phyloP scores from a whole-genome alignment of 2,329 filamentous ascomycete genomes.

The Fusarium duplospermum region DNA sequence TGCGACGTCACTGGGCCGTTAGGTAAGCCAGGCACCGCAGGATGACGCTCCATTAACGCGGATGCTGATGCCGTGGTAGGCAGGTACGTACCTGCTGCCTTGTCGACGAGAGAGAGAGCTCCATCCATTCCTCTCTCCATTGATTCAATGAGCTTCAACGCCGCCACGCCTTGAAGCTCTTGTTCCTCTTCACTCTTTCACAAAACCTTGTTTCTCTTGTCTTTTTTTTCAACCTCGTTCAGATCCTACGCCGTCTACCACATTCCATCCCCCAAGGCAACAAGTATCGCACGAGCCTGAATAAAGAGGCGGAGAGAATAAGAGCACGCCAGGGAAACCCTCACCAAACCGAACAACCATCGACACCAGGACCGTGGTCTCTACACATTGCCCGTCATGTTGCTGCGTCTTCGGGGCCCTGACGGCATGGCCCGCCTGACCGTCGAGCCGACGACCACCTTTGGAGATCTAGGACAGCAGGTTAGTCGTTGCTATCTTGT shows the following conservation, averaged over 20 bases:
- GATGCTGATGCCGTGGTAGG: neutral
- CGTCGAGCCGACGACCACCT: constrained; percentile 79
- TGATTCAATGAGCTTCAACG: constrained; percentile 34
- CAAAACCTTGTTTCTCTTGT: neutral
- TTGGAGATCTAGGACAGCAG: constrained; percentile 69
- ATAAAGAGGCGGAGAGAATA: neutral
- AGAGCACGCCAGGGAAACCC: constrained; percentile 17
- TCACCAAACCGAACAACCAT: constrained; percentile 20
- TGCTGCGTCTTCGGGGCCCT: constrained; percentile 88
- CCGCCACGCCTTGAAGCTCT: constrained; percentile 23
- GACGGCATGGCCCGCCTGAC: constrained; percentile 92
- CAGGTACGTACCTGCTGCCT: constrained; percentile 26
- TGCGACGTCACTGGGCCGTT: constrained; percentile 36
- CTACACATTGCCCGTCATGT: constrained; percentile 64
- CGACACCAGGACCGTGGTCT: constrained; percentile 9
- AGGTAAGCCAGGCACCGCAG: constrained; percentile 43
- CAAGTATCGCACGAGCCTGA: neutral
- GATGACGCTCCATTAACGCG: constrained; percentile 40
- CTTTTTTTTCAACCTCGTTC: neutral
- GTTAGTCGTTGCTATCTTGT: constrained; percentile 49
- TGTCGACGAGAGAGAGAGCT: neutral
- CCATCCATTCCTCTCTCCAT: constrained; percentile 13
- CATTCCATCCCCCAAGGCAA: neutral
- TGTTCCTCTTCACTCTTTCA: neutral
- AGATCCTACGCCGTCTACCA: neutral